Conservation (phyloP, 192 early-diverging fungal species). For the Chytriomyces sp. region DNA sequence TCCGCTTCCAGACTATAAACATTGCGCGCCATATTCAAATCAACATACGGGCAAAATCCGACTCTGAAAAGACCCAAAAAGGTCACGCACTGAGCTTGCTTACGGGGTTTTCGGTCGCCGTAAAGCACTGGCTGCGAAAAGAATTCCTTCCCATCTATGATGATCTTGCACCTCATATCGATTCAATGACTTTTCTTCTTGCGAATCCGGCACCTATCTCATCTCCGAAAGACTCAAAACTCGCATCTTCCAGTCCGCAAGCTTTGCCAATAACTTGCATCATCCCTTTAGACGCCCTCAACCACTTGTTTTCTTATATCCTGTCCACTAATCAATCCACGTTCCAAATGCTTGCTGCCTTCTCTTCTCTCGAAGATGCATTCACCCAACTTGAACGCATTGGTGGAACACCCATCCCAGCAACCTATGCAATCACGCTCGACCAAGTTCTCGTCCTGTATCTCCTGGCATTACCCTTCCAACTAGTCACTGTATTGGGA, state of each 20-base stretch:
- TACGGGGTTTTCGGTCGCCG: not conserved
- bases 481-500: not conserved
- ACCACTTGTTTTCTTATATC: not conserved
- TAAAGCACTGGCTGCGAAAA: not conserved
- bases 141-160: slow-evolving; percentile 4
- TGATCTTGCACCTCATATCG: not conserved
- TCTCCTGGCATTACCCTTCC: slow-evolving; percentile 7
- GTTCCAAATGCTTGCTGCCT: not conserved
- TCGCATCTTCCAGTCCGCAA: not conserved
- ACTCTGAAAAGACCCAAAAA: not conserved
- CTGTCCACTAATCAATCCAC: not conserved
- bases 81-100: not conserved
- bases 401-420: slow-evolving; percentile 3
- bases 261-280: not conserved
- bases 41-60: not conserved
- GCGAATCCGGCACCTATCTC: not conserved
- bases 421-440: not conserved
- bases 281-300: slow-evolving; percentile 6
- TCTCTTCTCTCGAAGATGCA: not conserved
- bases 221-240: not conserved
- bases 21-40: not conserved
- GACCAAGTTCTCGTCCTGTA: slow-evolving; percentile 5
- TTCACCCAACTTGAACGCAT: slow-evolving; percentile 12
- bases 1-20: not conserved
- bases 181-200: not conserved